Conservation (phyloP, 2,329 filamentous ascomycete genomes). For the Elsinoe arachidis region DNA sequence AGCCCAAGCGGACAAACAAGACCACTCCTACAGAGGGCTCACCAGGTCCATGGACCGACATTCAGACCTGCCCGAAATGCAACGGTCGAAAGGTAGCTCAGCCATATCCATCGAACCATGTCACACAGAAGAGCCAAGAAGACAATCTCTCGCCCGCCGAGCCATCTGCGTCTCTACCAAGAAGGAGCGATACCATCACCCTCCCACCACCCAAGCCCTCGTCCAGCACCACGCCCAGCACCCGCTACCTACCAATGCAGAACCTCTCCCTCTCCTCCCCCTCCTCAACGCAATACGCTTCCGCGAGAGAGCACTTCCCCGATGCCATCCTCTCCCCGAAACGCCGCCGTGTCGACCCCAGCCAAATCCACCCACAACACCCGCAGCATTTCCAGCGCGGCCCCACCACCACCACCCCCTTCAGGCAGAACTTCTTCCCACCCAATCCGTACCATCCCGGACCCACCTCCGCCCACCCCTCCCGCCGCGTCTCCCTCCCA, state of each 20-base stretch:
- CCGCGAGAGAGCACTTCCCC: slow-evolving; percentile 22
- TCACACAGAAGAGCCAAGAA: slow-evolving; percentile 14
- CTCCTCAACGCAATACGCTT: slow-evolving; percentile 14
- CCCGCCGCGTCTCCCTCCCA: slow-evolving; percentile 5
- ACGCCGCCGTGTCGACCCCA: slow-evolving; percentile 51
- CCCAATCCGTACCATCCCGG: slow-evolving; percentile 25
- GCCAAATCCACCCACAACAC: slow-evolving; percentile 13
- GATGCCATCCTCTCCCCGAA: slow-evolving; percentile 48
- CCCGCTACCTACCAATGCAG: slow-evolving; percentile 29
- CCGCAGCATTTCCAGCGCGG: slow-evolving; percentile 18
- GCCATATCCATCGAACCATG: slow-evolving; percentile 28
- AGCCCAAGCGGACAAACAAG: slow-evolving; percentile 52
- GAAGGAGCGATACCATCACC: slow-evolving; percentile 13
- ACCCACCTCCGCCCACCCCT: slow-evolving; percentile 25
- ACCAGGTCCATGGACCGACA: slow-evolving; percentile 28
- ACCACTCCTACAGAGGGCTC: slow-evolving; percentile 20
- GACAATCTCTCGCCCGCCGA: slow-evolving; percentile 18
- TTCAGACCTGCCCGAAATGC: slow-evolving; percentile 58
- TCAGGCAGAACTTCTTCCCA: background rate
- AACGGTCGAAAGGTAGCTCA: slow-evolving; percentile 50
- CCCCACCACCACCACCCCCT: slow-evolving; percentile 22
- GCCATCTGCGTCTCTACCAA: slow-evolving; percentile 17
- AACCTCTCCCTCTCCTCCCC: slow-evolving; percentile 30
- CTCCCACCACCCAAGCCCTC: slow-evolving; percentile 24
- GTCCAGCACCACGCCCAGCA: slow-evolving; percentile 26